A percentile compares a stretch with the other conserved stretches of the same genome.
These are phyloP conservation scores for Capsicum chinense DNA, from an alignment of 257 asterid species.

Conservation along the genomic window DNA sequence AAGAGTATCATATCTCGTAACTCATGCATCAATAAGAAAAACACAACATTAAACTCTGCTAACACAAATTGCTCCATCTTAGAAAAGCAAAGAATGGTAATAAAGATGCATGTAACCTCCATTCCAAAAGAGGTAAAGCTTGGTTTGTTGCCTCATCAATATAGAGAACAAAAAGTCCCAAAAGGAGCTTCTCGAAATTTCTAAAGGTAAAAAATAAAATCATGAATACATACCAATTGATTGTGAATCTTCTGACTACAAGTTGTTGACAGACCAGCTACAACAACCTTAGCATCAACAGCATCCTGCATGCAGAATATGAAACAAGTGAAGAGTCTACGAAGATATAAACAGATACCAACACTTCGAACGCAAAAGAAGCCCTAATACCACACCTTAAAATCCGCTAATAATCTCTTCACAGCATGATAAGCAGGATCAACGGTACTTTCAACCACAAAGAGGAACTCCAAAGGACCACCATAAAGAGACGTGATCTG, in stretches of 20 bases:
- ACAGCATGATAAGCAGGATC: conserved; percentile 96
- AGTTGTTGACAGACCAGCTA: conserved; percentile 91
- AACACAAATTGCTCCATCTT: conserved; percentile 18
- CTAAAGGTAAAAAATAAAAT: neutral
- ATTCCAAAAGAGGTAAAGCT: neutral
- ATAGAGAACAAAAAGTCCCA: neutral
- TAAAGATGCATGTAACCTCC: neutral
- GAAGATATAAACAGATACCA: neutral
- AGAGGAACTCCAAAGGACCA: conserved; percentile 90
- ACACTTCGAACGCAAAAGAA: conserved; percentile 5
- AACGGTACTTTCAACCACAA: conserved; percentile 86
- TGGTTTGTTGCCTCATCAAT: conserved; percentile 23
- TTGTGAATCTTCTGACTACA: conserved; percentile 99
- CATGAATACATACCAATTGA: conserved; percentile 70
- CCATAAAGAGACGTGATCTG: conserved; percentile 98
- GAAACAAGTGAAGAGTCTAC: conserved; percentile 25
- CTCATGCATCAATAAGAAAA: conserved; percentile 6
- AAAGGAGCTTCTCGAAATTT: neutral
- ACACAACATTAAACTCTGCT: neutral
- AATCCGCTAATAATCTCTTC: conserved; percentile 66
- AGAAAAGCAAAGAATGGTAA: conserved; percentile 15
- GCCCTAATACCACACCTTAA: conserved; percentile 53
- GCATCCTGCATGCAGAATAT: conserved; percentile 60
- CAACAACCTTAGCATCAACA: conserved; percentile 71
- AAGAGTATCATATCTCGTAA: conserved; percentile 7